A percentile compares a stretch with the other conserved stretches of the same genome.
These are phyloP conservation scores for Trichoderma afroharzianum DNA, from an alignment of 2,329 filamentous ascomycete genomes.

Conservation along the genomic window DNA sequence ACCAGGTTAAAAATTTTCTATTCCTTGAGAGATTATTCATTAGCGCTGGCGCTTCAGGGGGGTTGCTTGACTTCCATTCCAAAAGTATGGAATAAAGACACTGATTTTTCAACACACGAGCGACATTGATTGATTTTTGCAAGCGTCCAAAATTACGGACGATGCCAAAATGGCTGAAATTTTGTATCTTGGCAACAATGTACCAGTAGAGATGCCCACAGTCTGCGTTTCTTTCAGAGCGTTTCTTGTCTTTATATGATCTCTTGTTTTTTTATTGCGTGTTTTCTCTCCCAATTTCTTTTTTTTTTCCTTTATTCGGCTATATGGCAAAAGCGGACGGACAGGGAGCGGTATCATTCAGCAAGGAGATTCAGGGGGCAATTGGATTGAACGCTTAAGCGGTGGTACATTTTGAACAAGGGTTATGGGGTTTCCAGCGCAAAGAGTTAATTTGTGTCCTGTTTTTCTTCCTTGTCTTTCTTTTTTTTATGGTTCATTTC, in stretches of 20 bases:
- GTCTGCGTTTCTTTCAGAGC: neutral
- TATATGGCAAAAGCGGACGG: neutral
- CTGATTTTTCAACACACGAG: neutral
- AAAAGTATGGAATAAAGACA: neutral
- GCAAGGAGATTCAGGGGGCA: neutral
- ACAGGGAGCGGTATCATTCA: neutral
- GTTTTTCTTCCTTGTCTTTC: neutral
- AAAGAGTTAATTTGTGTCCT: neutral
- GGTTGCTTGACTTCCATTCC: neutral
- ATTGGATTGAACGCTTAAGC: neutral
- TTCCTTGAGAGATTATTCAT: neutral
- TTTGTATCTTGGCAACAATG: neutral
- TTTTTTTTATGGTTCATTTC: neutral
- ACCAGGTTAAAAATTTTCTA: neutral
- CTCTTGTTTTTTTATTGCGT: neutral
- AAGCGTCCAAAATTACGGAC: neutral
- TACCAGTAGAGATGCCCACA: neutral
- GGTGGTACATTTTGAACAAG: neutral
- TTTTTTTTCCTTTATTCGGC: neutral
- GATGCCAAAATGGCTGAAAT: neutral
- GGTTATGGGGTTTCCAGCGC: neutral
- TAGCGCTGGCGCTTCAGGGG: neutral
- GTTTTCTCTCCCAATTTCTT: neutral
- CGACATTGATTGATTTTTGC: neutral
- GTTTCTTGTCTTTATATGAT: neutral